Evolutionary conservation across 73 alveolate species (phyloP), one percentile per base, ranked within the genome.

Genomic region (Paramecium tetraurelia): DNA sequence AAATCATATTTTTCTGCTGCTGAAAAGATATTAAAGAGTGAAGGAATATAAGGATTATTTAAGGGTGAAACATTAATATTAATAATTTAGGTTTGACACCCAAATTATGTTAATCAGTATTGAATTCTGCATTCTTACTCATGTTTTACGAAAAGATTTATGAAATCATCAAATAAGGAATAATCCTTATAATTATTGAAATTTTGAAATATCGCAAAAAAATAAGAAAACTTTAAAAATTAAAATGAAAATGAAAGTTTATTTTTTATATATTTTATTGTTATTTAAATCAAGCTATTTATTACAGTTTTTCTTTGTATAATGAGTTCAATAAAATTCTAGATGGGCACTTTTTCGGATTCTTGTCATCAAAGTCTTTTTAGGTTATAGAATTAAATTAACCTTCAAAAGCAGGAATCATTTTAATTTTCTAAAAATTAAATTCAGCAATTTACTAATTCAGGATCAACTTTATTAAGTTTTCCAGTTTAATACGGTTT

Each of bases 1-100:
- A 53, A 53, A 40, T 21, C 76, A 36, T 48, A 48, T 21, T 10
- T 86, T 16, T 29, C 12, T 40, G 72, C 31, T 0, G 33, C 33
- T 3, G 72, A 63, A 38, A 22, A 68, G 21, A 33, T 86, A 8
- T 2, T 68, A 18, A 48, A 86, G 24, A 86, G 38, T 41, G 63
- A 86, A 86, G 93, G 93, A 33, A 58, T 86, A 41, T 9, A 18
- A 36, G 93, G 93, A 0, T 86, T 86, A 21, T 86, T 86, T 43
- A 63, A 58, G 69, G 93, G 93, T 31, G 10, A 40, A 40, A 57
- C 36, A 33, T 38, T 8, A 53, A 53, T 53, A n/a, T 18, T 53
- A 4, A 20, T 7, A 5, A 16, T 18, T 2, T 18, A 18, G 69
- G 69, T 53, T 18, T 53, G 33, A 18, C 77, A 7, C 88, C 89